Conservation (phyloP, 164 flowering plant genomes). For the Aristolochia californica region DNA sequence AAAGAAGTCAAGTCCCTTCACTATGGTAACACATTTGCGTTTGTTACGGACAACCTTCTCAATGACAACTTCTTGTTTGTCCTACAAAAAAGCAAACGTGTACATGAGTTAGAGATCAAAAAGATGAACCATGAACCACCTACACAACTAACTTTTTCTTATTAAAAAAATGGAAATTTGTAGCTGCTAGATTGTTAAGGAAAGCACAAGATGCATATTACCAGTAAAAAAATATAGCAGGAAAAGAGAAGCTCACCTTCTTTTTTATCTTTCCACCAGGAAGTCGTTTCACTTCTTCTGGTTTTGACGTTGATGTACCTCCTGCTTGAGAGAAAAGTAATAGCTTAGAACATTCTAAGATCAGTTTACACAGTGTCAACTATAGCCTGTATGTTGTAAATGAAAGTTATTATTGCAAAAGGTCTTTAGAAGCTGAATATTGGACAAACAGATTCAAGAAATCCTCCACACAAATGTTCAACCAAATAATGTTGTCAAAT, state of each 20-base stretch:
- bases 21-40: slow-evolving; percentile 73
- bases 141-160: background rate
- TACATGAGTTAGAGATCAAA: slow-evolving; percentile 1
- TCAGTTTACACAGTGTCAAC: too few species aligned
- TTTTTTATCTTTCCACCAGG: slow-evolving; percentile 95
- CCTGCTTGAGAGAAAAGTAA: slow-evolving; percentile 15
- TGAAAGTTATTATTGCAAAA: background rate
- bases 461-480: too few species aligned
- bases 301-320: slow-evolving; percentile 46
- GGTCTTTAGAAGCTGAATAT: background rate
- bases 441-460: too few species aligned
- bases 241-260: slow-evolving; percentile 35
- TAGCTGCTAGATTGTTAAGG: too few species aligned
- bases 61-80: slow-evolving; percentile 68
- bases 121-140: background rate
- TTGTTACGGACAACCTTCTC: slow-evolving; percentile 82
- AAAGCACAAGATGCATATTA: too few species aligned
- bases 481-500: too few species aligned
- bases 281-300: slow-evolving; percentile 87
- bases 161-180: background rate
- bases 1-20: slow-evolving; percentile 84
- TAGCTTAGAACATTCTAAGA: background rate
- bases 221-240: too few species aligned
- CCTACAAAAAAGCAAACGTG: slow-evolving; percentile 28
- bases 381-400: too few species aligned